Conservation (phyloP, 1,284 basidiomycete genomes). For the Veloboletus limbatus region DNA sequence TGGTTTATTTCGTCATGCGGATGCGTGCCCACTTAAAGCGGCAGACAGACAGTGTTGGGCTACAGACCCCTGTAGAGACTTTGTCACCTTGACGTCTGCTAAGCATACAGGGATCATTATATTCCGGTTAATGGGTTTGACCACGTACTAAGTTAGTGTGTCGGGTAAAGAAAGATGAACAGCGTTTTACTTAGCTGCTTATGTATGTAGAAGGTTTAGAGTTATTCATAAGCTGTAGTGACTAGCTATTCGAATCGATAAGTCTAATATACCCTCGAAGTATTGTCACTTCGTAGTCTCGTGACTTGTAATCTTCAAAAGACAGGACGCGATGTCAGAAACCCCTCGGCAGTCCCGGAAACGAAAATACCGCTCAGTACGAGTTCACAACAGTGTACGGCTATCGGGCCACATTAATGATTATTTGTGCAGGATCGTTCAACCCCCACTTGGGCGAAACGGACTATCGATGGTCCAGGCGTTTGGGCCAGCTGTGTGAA, state of each 20-base stretch:
- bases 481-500: slow-evolving; percentile 80
- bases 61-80: not conserved
- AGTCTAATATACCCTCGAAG: no score
- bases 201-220: slow-evolving; percentile 22
- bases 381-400: slow-evolving; percentile 4
- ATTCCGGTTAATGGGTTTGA: slow-evolving; percentile 28
- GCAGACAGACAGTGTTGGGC: not conserved
- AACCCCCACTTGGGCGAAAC: slow-evolving; percentile 60
- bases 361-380: slow-evolving; percentile 33
- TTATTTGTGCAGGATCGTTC: slow-evolving; percentile 24
- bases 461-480: slow-evolving; percentile 70
- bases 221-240: not conserved
- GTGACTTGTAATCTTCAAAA: no score
- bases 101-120: slow-evolving; percentile 19
- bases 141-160: no score
- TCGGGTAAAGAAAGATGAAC: no score
- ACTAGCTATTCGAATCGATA: no score
- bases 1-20: not conserved
- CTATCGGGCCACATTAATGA: slow-evolving; percentile 4
- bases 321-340: no score
- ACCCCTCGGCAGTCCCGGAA: slow-evolving; percentile 24
- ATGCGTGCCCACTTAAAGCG: not conserved
- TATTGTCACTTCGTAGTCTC: no score
- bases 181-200: slow-evolving; percentile 9
- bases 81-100: slow-evolving; percentile 2